A percentile compares a stretch with the other conserved stretches of the same genome.
Conservation (phyloP, 768 basidiomycete genomes). For the Tricholoma terreum region DNA sequence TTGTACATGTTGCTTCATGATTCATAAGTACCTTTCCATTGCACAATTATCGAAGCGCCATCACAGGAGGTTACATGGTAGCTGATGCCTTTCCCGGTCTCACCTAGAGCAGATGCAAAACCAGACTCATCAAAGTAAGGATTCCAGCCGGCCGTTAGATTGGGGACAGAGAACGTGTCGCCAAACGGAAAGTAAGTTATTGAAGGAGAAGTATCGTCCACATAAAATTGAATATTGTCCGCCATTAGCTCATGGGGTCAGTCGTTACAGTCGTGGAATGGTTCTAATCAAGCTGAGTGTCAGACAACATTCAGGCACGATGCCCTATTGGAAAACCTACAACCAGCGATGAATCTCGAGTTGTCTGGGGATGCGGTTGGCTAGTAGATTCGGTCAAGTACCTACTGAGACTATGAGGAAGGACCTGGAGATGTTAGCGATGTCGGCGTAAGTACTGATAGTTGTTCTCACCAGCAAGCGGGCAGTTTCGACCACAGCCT, state of each 20-base stretch:
- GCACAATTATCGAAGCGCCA: constrained; percentile 52
- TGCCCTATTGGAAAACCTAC: neutral
- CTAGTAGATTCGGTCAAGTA: too few relatives aligned
- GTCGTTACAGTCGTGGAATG: neutral
- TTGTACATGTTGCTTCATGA: neutral
- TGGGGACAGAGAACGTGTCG: constrained; percentile 49
- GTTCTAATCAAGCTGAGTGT: neutral
- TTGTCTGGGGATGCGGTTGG: too few relatives aligned
- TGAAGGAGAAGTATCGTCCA: constrained; percentile 68
- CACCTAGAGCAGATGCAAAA: constrained; percentile 38
- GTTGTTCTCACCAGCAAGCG: too few relatives aligned
- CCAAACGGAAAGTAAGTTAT: constrained; percentile 59
- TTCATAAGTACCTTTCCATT: constrained; percentile 56
- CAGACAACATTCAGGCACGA: too few relatives aligned
- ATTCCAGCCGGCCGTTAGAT: constrained; percentile 63
- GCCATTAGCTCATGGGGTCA: constrained; percentile 14
- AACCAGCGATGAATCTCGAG: too few relatives aligned
- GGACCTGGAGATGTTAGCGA: too few relatives aligned
- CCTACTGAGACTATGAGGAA: too few relatives aligned
- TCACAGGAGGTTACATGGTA: constrained; percentile 60
- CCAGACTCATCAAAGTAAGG: constrained; percentile 55
- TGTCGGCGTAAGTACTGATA: neutral
- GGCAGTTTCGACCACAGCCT: neutral
- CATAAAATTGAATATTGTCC: constrained; percentile 17
- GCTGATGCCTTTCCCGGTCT: constrained; percentile 52